Evolutionary conservation across 140 eudicot genomes (phyloP).

Genomic region (Bidens hawaiensis): DNA sequence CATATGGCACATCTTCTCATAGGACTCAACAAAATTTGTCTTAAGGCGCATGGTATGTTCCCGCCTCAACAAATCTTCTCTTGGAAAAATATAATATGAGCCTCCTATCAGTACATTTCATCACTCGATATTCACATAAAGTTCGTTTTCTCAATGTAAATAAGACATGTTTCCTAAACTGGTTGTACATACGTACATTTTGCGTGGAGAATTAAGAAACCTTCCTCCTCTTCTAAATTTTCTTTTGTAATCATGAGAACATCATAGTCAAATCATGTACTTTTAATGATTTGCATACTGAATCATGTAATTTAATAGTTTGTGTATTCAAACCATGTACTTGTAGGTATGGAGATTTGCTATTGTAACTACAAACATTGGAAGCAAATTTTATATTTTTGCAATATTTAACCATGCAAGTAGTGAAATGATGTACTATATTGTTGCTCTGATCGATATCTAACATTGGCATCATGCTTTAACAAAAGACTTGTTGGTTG

Average conservation of each 20-base stretch:
- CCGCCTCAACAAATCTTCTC: constrained; percentile 60
- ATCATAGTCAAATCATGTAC: not conserved
- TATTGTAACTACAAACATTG: not conserved
- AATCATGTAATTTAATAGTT: not conserved
- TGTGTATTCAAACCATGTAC: not conserved
- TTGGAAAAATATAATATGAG: constrained; percentile 23
- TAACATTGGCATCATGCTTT: no score
- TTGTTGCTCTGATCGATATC: no score
- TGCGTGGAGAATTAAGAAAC: not conserved
- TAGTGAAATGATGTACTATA: no score
- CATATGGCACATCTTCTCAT: constrained; percentile 48
- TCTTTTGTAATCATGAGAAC: not conserved
- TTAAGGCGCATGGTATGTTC: constrained; percentile 51
- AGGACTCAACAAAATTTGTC: no score
- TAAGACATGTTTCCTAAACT: constrained; percentile 10
- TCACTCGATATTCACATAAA: not conserved
- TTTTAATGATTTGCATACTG: not conserved
- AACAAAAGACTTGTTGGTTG: no score
- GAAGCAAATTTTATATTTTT: not conserved
- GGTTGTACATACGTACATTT: constrained; percentile 8
- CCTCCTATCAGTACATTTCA: not conserved
- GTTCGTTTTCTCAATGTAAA: not conserved
- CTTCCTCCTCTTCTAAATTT: not conserved
- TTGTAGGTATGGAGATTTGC: not conserved
- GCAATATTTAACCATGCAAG: not conserved